These are phyloP conservation scores for Pythium dissotocum DNA, from an alignment of 352 stramenopile species.

Conservation along the genomic window DNA sequence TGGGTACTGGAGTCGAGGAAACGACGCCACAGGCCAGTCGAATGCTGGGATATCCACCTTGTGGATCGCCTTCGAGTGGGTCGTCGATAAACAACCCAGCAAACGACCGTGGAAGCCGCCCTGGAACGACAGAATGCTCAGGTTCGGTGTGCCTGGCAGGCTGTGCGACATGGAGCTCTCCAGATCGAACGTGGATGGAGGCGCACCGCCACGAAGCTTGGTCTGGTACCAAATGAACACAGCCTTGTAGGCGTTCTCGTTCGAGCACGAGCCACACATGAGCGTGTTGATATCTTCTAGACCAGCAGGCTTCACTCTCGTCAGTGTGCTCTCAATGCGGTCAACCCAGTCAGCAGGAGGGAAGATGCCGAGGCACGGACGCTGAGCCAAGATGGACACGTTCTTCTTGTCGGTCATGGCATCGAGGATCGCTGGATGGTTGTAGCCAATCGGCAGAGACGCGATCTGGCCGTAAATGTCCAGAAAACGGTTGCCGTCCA, in stretches of 20 bases:
- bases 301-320: conserved; percentile 53
- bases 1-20: conserved; percentile 71
- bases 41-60: conserved; percentile 86
- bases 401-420: conserved; percentile 67
- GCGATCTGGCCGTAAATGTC: conserved; percentile 87
- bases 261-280: conserved; percentile 88
- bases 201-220: conserved; percentile 55
- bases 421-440: conserved; percentile 71
- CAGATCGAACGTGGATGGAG: conserved; percentile 61
- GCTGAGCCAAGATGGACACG: conserved; percentile 67
- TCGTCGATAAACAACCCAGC: conserved; percentile 79
- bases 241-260: conserved; percentile 87
- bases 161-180: conserved; percentile 75
- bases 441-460: conserved; percentile 85
- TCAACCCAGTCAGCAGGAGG: conserved; percentile 77
- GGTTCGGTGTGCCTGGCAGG: conserved; percentile 61
- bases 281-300: conserved; percentile 79
- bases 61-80: conserved; percentile 85
- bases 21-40: conserved; percentile 80
- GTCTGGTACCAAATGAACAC: conserved; percentile 90
- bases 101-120: conserved; percentile 81
- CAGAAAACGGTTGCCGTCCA: conserved; percentile 82
- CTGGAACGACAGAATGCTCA: conserved; percentile 85
- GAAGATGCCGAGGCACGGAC: conserved; percentile 75
- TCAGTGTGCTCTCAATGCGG: conserved; percentile 60